Evolutionary conservation across 2,329 filamentous ascomycete species (phyloP), one percentile per base, ranked within the genome.

Genomic region (Colletotrichum sublineola): DNA sequence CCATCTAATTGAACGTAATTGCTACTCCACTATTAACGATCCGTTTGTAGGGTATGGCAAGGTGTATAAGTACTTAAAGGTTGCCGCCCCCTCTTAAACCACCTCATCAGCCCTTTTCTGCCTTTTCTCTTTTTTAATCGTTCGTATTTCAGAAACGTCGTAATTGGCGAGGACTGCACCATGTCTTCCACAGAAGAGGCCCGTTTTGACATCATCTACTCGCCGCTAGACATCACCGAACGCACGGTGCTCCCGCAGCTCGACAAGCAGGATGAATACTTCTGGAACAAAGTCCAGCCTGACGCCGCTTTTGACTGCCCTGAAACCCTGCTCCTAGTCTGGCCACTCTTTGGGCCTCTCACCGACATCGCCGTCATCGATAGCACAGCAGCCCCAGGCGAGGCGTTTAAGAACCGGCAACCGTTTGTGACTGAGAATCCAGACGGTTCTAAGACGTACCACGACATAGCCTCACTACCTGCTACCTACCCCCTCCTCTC

Each of bases 401-500:
- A 56, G 57, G 50, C 40, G 12, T 40, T 63, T 9, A 20, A 63
- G 48, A 68, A 48, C 48, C 66, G 58, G 6, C 48, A 63, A 9
- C 58, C 50, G 29, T 56, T 68, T 29, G 57, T 63, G 2, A 48
- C 31, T 20, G 57, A 68, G 31, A 56, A 56, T 31, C 38, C 50
- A 8, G 58, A 62, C 38, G 40, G 38, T 24, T 63, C 50, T 3
- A 63, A 63, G 40, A 50, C 40, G 5, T 68, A 56, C n/a, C 57
- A 68, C 40, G 31, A 29, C 14, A 14, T 68, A 14, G 66, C 57
- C 24, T 56, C 33, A 20, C 57, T 68, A 0, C 50, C 66, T 20
- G 66, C 58, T 31, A 63, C 66, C 57, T 68, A 56, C 29, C 66
- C 66, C 15, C 50, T 55, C 31, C 20, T 68, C 6, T 68, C 66